These are phyloP conservation scores for Pestalotiopsis sp. DNA, from an alignment of 2,329 filamentous ascomycete species.

Conservation along the genomic window DNA sequence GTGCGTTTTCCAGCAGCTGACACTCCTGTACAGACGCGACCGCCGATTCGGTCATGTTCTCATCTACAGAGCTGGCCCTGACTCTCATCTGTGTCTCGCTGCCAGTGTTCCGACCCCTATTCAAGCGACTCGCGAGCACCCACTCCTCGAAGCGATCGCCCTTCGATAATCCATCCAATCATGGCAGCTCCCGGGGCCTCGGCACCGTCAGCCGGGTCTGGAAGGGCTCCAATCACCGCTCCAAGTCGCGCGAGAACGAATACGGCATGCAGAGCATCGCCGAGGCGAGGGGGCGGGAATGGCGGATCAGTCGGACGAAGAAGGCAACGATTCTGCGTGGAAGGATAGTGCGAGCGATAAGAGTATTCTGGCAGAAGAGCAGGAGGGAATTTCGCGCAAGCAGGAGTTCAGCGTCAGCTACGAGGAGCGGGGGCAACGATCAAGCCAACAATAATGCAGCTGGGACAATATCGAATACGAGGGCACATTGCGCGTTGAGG, in stretches of 20 bases:
- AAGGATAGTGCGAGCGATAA: neutral
- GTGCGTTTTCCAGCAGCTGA: neutral
- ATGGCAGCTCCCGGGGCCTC: neutral
- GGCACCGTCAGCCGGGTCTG: neutral
- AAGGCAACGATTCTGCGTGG: neutral
- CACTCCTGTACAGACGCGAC: constrained; percentile 16
- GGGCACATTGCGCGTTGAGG: neutral
- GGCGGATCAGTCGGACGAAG: neutral
- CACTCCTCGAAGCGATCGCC: neutral
- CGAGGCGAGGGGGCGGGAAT: neutral
- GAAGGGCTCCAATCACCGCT: neutral
- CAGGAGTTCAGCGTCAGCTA: constrained; percentile 8
- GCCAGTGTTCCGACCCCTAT: constrained; percentile 23
- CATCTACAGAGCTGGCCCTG: constrained; percentile 20
- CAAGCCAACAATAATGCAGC: neutral
- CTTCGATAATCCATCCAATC: neutral
- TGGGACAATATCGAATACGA: neutral
- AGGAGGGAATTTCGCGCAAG: neutral
- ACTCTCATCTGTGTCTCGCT: constrained; percentile 21
- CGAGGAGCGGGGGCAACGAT: neutral
- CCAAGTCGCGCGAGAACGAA: neutral
- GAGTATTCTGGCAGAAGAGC: neutral
- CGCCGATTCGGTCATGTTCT: constrained; percentile 20
- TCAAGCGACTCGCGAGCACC: constrained; percentile 1
- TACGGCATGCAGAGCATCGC: neutral